Evolutionary conservation across 805 yeast genomes (phyloP).

Genomic region (Monosporozyma solicola): DNA sequence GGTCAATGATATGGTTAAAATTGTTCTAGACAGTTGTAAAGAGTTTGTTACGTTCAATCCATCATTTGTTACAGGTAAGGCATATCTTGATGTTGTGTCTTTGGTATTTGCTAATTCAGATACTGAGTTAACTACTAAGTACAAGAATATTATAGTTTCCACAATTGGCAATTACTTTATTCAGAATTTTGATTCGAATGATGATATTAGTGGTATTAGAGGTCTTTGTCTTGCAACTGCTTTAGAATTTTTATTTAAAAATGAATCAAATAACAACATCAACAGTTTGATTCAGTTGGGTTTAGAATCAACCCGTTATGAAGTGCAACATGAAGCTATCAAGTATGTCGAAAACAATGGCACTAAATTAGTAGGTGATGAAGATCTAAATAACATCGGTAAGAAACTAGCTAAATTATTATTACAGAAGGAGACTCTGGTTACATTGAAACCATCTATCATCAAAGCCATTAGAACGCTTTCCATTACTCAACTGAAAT

Average conservation of each 20-base stretch:
- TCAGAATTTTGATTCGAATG: slow-evolving; percentile 17
- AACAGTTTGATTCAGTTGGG: slow-evolving; percentile 28
- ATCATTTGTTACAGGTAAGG: slow-evolving; percentile 30
- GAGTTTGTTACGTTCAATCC: slow-evolving; percentile 16
- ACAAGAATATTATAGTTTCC: slow-evolving; percentile 5
- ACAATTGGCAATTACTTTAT: slow-evolving; percentile 33
- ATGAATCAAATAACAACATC: slow-evolving; percentile 14
- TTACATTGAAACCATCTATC: slow-evolving; percentile 37
- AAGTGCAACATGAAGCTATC: slow-evolving; percentile 39
- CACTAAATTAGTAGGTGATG: not conserved
- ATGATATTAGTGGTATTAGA: slow-evolving; percentile 38
- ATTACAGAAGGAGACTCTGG: slow-evolving; percentile 29
- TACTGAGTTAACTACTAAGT: too few relatives aligned
- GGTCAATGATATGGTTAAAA: slow-evolving; percentile 3
- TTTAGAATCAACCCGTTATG: slow-evolving; percentile 34
- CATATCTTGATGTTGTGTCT: slow-evolving; percentile 20
- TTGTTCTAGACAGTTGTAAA: not conserved
- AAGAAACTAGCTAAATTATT: slow-evolving; percentile 20
- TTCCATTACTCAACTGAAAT: slow-evolving; percentile 12
- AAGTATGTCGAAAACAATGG: slow-evolving; percentile 16
- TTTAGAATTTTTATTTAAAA: slow-evolving; percentile 25
- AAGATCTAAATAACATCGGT: slow-evolving; percentile 3
- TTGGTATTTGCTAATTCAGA: not conserved
- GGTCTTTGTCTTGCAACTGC: slow-evolving; percentile 37
- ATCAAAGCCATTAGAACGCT: slow-evolving; percentile 28